These are phyloP conservation scores for Citropsis articulata DNA, from an alignment of 345 rosid species.

Conservation along the genomic window DNA sequence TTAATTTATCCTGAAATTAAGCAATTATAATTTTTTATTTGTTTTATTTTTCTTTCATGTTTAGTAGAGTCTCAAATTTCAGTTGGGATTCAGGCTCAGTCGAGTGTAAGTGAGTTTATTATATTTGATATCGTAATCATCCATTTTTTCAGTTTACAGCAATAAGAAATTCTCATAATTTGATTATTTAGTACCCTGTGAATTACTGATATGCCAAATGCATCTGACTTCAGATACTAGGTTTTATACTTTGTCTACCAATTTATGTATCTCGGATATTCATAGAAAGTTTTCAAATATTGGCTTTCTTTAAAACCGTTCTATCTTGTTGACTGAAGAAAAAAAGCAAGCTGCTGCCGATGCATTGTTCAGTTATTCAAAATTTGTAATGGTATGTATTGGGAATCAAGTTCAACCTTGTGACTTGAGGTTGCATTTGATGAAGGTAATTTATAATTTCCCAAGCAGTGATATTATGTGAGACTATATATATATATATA, in stretches of 20 bases:
- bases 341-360: conserved; percentile 95
- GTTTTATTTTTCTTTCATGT: background rate
- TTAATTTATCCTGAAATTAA: too few species aligned
- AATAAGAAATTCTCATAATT: background rate
- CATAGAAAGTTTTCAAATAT: background rate
- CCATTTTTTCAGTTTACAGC: background rate
- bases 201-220: background rate
- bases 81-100: background rate
- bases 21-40: background rate
- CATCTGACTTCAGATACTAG: background rate
- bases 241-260: background rate
- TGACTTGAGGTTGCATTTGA: too few species aligned
- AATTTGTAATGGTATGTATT: conserved; percentile 85
- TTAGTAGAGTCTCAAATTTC: background rate
- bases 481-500: too few species aligned
- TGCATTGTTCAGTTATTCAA: conserved; percentile 82
- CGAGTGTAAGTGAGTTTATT: background rate
- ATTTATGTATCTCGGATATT: background rate
- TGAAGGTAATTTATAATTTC: too few species aligned
- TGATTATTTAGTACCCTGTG: background rate
- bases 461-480: too few species aligned
- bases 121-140: background rate
- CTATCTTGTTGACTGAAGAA: conserved; percentile 54
- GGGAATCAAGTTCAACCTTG: conserved; percentile 85
- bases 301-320: background rate